Evolutionary conservation across 192 early-diverging fungal genomes (phyloP), one percentile per base, ranked within the genome.

Genomic region (Backusella liffmaniae): DNA sequence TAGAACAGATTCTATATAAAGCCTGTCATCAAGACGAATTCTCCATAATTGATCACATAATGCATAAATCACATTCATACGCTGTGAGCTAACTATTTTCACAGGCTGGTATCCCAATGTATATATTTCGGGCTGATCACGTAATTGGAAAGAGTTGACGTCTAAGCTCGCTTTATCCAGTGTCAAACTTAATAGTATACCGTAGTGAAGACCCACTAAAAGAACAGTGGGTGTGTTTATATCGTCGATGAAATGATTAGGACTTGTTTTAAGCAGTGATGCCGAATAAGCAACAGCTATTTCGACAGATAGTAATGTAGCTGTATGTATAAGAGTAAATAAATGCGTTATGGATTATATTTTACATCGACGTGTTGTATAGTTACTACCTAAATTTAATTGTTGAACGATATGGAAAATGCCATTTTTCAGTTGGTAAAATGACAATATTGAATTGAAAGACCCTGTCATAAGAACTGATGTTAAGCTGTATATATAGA

Each of bases 41-140:
- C 49, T 29, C 71, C 71, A 73, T 35, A 73, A 30, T 4, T 73
- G 32, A 29, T 56, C 46, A 32, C 4, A 73, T 73, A 73, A 8
- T 9, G 23, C 71, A 53, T 73, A 73, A 10, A 73, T 30, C 26
- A 30, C 10, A 26, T 49, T 7, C 34, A 5, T 46, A 4, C 6
- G 5, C n/a, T 30, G 26, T 2, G 36, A 16, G 3, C 7, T 1
- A 12, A 21, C 2, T 37, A 71, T 30, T 8, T 46, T 29, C 16
- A 71, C 70, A 5, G 70, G 70, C 12, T 18, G 42, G 26, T 42
- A n/a, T 34, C 71, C 71, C 6, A 73, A 30, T 12, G 12, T 29
- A 32, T 73, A 37, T 12, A 49, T 42, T 18, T 35, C 42, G 1
- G 71, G 71, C 32, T 30, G 18, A 5, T 73, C 36, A 18, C 15